Evolutionary conservation across 768 basidiomycete species (phyloP), one percentile per base, ranked within the genome.

Genomic region (Galerina sulciceps): DNA sequence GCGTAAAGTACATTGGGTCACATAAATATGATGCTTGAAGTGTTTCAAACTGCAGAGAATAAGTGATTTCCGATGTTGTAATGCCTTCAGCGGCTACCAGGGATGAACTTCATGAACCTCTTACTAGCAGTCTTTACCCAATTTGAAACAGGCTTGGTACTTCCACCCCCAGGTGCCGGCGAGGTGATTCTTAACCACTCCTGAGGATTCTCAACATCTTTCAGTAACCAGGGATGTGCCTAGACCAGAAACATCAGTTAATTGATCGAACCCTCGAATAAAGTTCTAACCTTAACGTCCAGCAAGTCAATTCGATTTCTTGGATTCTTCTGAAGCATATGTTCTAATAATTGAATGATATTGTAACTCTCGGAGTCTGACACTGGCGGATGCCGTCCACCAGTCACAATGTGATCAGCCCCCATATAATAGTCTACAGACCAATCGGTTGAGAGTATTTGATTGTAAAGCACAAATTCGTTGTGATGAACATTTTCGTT

Each of bases 371-470:
- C 75, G 13, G 62, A 69, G 18, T 64, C 56, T 6, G 50, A 41
- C 47, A 74, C 69, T 53, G 60, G 60, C 9, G 74, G 74, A 62
- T 69, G 70, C 55, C 73, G 65, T 48, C 76, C 79, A 2, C 73
- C 76, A 20, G 77, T 76, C 13, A 60, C 60, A 8, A 76, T 41
- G 10, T 54, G 60, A 37, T 81, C 79, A 11, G 65, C 67, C 18
- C 76, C 75, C 76, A 81, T 80, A 6, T 61, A 70, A 18, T 75
- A 69, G 14, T 72, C 74, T 6, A 71, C 71, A 2, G 59, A 52
- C 76, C 78, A 81, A 58, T 80, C 78, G 48, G 74, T 69, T 18
- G 72, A 76, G 58, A 76, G 75, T 20, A 81, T 80, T 57, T 74
- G 69, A 47, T 75, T 68, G 61, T 79, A 77, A 22, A 81, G 60